Percentiles rank a stretch among this genome's conserved stretches.
Evolutionary conservation across 768 basidiomycete genomes (phyloP).

Genomic region (Mycena galericulata): DNA sequence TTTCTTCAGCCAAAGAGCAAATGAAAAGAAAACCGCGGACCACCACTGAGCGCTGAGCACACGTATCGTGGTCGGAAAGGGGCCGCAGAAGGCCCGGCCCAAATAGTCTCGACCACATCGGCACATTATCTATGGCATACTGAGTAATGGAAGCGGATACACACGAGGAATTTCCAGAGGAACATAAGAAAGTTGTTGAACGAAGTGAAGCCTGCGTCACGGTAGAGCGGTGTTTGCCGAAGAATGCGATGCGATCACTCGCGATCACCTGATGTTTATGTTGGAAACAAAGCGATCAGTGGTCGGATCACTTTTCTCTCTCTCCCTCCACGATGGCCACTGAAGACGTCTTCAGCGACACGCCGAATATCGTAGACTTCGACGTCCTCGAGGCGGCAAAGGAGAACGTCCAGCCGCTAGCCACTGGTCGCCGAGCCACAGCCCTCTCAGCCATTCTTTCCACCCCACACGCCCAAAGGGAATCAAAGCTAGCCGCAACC

Average conservation of each 20-base stretch:
- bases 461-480: constrained; percentile 83
- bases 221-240: not conserved
- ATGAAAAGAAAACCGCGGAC: no score
- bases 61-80: no score
- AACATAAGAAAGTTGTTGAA: no score
- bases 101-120: no score
- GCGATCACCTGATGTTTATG: constrained; percentile 24
- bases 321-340: constrained; percentile 35
- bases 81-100: no score
- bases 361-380: constrained; percentile 74
- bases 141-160: no score
- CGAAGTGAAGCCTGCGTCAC: no score
- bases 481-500: constrained; percentile 73
- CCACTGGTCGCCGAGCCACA: constrained; percentile 82
- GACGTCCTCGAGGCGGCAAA: constrained; percentile 87
- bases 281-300: not conserved
- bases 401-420: constrained; percentile 89
- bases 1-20: no score
- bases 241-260: not conserved
- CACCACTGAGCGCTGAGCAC: no score
- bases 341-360: constrained; percentile 57
- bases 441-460: constrained; percentile 79
- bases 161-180: no score
- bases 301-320: constrained; percentile 10
- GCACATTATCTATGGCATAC: no score